Percentiles rank a stretch among this genome's conserved stretches.
Conservation (phyloP, 257 asterid genomes). For the Ballota nigra region DNA sequence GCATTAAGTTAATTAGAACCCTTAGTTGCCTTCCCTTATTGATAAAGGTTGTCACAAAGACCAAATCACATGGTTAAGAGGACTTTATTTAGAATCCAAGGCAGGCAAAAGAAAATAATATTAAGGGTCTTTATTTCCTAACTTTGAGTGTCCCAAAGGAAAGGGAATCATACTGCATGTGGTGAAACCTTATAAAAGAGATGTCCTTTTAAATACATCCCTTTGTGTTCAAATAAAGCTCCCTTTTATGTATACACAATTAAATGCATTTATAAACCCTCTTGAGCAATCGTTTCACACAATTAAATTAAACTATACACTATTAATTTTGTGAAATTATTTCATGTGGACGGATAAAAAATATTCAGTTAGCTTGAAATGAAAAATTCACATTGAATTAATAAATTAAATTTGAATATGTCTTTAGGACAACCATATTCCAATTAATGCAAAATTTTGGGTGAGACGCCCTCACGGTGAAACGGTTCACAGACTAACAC, state of each 20-base stretch:
- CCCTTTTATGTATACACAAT: background rate
- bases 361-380: too few species aligned
- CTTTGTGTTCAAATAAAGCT: conserved; percentile 29
- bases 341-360: too few species aligned
- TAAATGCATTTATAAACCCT: too few species aligned
- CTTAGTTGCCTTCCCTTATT: background rate
- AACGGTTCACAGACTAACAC: too few species aligned
- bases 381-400: too few species aligned
- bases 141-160: conserved; percentile 50
- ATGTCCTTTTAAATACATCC: conserved; percentile 13
- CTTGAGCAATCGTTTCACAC: too few species aligned
- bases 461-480: too few species aligned
- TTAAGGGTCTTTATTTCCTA: conserved; percentile 23
- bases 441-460: too few species aligned
- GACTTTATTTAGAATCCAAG: conserved; percentile 64
- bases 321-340: too few species aligned
- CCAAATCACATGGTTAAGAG: conserved; percentile 46
- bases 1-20: background rate
- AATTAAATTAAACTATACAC: too few species aligned
- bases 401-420: too few species aligned
- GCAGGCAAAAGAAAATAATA: conserved; percentile 19
- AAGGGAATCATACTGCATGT: conserved; percentile 49
- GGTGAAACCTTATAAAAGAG: conserved; percentile 34
- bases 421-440: background rate
- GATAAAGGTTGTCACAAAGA: background rate